Percentiles rank a stretch among this genome's conserved stretches.
phyloP scores from a whole-genome alignment of 2,329 filamentous ascomycete species.

The Nothophoma quercina region DNA sequence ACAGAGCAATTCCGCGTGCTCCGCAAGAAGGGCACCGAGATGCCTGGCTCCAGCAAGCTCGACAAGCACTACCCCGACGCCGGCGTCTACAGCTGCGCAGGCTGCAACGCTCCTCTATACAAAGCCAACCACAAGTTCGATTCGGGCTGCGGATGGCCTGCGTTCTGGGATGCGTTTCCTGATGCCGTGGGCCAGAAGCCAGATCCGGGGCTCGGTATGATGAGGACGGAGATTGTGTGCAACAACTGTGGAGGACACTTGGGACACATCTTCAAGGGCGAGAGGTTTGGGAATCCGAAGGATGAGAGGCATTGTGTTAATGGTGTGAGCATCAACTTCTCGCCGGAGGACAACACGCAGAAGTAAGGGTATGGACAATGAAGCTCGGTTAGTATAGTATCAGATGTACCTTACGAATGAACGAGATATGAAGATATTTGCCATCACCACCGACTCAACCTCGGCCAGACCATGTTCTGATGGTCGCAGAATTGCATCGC shows the following conservation, averaged over 20 bases:
- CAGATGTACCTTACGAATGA: background rate
- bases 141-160: slow-evolving; percentile 96
- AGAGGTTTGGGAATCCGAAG: slow-evolving; percentile 83
- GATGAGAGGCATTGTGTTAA: slow-evolving; percentile 98
- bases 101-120: slow-evolving; percentile 87
- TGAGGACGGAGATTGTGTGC: slow-evolving; percentile 91
- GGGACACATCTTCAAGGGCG: slow-evolving; percentile 91
- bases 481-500: no score
- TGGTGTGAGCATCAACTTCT: slow-evolving; percentile 87
- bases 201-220: slow-evolving; percentile 81
- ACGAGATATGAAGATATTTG: background rate
- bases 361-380: no score
- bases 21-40: slow-evolving; percentile 89
- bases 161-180: slow-evolving; percentile 94
- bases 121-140: slow-evolving; percentile 94
- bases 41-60: slow-evolving; percentile 79
- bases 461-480: no score
- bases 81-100: slow-evolving; percentile 88
- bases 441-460: no score
- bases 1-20: slow-evolving; percentile 95
- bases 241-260: slow-evolving; percentile 92
- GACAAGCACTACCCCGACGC: slow-evolving; percentile 81
- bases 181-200: slow-evolving; percentile 85
- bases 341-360: slow-evolving; percentile 64
- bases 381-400: background rate